Evolutionary conservation across 495 filamentous ascomycete genomes (phyloP), one percentile per base, ranked within the genome.

Genomic region (Lophiotrema nucula): DNA sequence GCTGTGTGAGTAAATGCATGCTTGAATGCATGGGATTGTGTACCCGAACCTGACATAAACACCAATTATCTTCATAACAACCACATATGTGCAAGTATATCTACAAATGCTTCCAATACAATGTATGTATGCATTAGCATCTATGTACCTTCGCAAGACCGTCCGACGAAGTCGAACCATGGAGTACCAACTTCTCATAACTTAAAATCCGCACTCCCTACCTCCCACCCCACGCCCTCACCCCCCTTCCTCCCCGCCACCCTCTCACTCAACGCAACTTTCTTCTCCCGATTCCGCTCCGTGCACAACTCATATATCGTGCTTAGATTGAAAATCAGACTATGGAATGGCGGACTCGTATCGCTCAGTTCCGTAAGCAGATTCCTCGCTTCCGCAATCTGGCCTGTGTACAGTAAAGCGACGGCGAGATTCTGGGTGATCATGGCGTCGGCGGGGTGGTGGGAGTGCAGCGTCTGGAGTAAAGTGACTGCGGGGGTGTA

Each of bases 241-340:
- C 59, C 72, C 68, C 31, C 69, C 38, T 70, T 70, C 59, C 80
- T 75, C 13, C 69, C 74, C 1, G 90, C 85, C 15, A 95, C 76
- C 26, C 76, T 80, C 66, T 88, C 86, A 6, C 88, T 83, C 21
- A 97, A 76, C 19, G 73, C 69, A 18, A 79, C 69, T 73, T 96
- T 97, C 64, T 86, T 69, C 15, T 76, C 76, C 44, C 77, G 73
- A n/a, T 86, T 78, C 56, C 79, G 79, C 53, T 97, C 92, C 1
- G 86, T 89, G 64, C 88, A 92, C 4, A 98, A 81, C 70, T 98
- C 93, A 68, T 95, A 98, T 62, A 95, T 81, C 0, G 93, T 97
- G 15, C 83, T 80, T 6, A 98, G 75, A 68, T 98, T 98, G 71
- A 97, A 98, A 1, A 90, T 79, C 16, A 95, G 68, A 8, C 86